Evolutionary conservation across 1,139 yeast genomes (phyloP).

Genomic region (Lodderomyces theae): DNA sequence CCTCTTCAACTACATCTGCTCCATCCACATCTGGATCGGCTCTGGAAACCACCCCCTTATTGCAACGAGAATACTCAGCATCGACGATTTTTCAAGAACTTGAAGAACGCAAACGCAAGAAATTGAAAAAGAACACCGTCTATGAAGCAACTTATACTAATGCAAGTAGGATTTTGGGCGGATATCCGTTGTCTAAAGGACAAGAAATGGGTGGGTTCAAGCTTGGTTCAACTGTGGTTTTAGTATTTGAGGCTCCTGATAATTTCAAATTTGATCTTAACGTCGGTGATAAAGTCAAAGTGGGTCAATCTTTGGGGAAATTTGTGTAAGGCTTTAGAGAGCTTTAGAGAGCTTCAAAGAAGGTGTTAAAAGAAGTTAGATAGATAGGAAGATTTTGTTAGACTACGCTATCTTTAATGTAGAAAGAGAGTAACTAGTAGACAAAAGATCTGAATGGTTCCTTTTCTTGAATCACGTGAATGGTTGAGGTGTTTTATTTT

Average conservation of each 20-base stretch:
- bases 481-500: too few species aligned
- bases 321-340: slow-evolving; percentile 19
- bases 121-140: slow-evolving; percentile 71
- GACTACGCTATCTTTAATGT: too few species aligned
- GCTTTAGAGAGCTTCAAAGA: not conserved
- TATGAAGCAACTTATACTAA: slow-evolving; percentile 91
- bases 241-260: slow-evolving; percentile 93
- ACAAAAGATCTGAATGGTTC: too few species aligned
- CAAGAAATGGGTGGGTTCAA: slow-evolving; percentile 97
- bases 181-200: slow-evolving; percentile 86
- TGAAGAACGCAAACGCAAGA: slow-evolving; percentile 29
- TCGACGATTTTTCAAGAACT: slow-evolving; percentile 16
- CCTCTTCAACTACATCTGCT: slow-evolving; percentile 1
- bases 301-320: slow-evolving; percentile 81
- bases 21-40: slow-evolving; percentile 6
- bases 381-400: too few species aligned
- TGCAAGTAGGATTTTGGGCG: slow-evolving; percentile 78
- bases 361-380: too few species aligned
- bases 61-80: slow-evolving; percentile 17
- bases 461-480: too few species aligned
- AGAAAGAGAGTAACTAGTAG: too few species aligned
- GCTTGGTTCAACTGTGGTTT: slow-evolving; percentile 91
- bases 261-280: slow-evolving; percentile 67
- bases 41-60: slow-evolving; percentile 36
- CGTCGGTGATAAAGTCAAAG: slow-evolving; percentile 72